Evolutionary conservation across 2,329 filamentous ascomycete species (phyloP), one percentile per base, ranked within the genome.

Genomic region (Nigrospora osmanthi): DNA sequence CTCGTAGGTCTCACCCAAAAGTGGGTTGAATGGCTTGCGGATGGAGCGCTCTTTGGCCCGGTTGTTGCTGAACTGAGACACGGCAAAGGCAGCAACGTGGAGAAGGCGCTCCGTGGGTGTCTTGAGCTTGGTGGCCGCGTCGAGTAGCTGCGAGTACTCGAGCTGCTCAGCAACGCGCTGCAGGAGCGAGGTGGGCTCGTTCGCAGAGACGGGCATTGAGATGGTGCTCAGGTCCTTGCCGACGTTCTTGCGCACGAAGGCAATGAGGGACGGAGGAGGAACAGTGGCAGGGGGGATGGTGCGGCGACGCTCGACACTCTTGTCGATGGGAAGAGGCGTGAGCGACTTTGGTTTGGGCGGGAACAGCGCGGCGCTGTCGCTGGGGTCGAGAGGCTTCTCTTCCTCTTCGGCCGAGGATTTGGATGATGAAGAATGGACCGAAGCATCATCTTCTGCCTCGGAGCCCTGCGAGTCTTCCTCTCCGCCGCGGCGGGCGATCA

Each of bases 221-320:
- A 98, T 95, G 3, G 89, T 94, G 48, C 89, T 95, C 40, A 98
- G 72, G 64, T 98, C 93, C 65, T 98, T 98, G 59, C 93, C 93
- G 11, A 97, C 93, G 55, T 98, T 98, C 66, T 97, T 98, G 54
- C 93, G 83, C 31, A 97, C 75, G 62, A 97, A 95, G 0, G 88
- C 87, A 53, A 98, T 95, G 43, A 98, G 71, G 61, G 89, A 95
- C 0, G 93, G 93, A 0, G 93, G 93, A 46, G 82, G 71, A 13
- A 89, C 81, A 28, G 83, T 89, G 7, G 90, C 81, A 2, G 85
- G 73, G 3, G 82, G 76, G 14, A 98, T 80, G 0, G 80, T 83
- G 7, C 69, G 73, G 46, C 93, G 80, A 32, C 93, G 81, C 35
- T 73, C 65, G 3, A 94, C 73, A 0, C 67, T 56, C 30, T 80